Evolutionary conservation across 192 early-diverging fungal genomes (phyloP), one percentile per base, ranked within the genome.

Genomic region (Powellomyces hirtus): DNA sequence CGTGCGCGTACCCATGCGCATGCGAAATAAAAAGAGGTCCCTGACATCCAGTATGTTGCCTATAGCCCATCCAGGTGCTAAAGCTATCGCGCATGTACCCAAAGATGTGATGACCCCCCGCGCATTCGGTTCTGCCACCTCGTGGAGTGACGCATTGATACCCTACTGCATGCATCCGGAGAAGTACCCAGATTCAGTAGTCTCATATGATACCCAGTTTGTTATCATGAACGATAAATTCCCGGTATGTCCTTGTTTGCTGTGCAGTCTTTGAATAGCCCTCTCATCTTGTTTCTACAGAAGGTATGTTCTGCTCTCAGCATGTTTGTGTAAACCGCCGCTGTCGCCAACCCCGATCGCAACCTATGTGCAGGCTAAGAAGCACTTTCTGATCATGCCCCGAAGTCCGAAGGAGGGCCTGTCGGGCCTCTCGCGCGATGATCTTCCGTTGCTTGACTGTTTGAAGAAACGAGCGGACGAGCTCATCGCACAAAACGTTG

Each of bases 371-470:
- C n/a, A 71, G 72, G 49, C 70, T 4, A 31, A 35, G 31, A 31
- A 4, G 29, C 86, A 87, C 63, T 71, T 81, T 44, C 75, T 89
- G 22, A 74, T 84, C 26, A 64, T 89, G 18, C 84, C 88, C 52
- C 77, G 84, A 38, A 13, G 50, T 2, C 35, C 40, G 7, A 75
- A 77, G 59, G 74, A 81, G 36, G 69, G 68, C 16, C 60, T 85
- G 22, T 62, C 68, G 13, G 44, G 68, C 16, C 55, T 83, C 36
- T 65, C 60, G 14, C 40, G 40, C 18, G 51, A 35, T 18, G 73
- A 82, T 59, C 10, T 84, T 18, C 31, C 18, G 1, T 42, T 77
- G 2, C 57, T 89, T 18, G 51, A 74, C 13, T 14, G 33, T 14
- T 61, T 87, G 49, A 58, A 73, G 24, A 38, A 59, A 13, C 59